A percentile compares a stretch with the other conserved stretches of the same genome.
Evolutionary conservation across 2,329 filamentous ascomycete species (phyloP).

Genomic region (Orbilia brochopaga): DNA sequence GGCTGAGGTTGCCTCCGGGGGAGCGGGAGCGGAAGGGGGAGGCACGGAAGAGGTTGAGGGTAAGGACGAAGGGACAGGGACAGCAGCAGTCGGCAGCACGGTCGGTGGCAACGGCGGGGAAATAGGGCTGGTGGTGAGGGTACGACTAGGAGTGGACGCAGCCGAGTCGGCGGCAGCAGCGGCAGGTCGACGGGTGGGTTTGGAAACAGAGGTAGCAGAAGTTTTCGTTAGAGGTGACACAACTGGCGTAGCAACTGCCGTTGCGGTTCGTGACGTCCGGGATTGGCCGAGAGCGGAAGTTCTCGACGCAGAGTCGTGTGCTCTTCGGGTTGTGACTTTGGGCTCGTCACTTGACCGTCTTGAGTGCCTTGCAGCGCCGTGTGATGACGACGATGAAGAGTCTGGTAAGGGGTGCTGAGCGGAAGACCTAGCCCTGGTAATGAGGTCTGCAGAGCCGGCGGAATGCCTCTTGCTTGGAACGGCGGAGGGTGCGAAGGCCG

Average conservation of each 20-base stretch:
- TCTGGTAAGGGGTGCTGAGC: constrained; percentile 47
- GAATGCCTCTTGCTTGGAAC: constrained; percentile 46
- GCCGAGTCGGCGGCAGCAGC: constrained; percentile 30
- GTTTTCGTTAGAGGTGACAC: constrained; percentile 22
- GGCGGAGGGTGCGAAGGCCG: constrained; percentile 32
- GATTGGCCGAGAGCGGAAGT: constrained; percentile 32
- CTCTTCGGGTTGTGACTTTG: constrained; percentile 27
- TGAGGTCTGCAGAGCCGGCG: constrained; percentile 28
- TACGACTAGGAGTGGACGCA: constrained; percentile 24
- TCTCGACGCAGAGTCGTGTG: constrained; percentile 38
- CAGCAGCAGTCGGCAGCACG: not conserved
- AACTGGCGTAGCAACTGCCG: constrained; percentile 16
- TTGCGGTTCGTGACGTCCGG: constrained; percentile 19
- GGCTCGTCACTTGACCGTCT: constrained; percentile 41
- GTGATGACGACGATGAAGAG: constrained; percentile 32
- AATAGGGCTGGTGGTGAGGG: constrained; percentile 28
- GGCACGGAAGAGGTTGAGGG: constrained; percentile 8
- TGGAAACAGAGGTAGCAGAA: constrained; percentile 21
- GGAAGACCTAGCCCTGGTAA: constrained; percentile 29
- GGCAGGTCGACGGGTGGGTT: constrained; percentile 26
- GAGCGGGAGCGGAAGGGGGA: constrained; percentile 39
- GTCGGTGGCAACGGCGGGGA: constrained; percentile 22
- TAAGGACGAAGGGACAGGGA: constrained; percentile 2
- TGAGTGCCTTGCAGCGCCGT: constrained; percentile 30
- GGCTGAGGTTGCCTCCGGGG: constrained; percentile 41